Percentiles rank a stretch among this genome's conserved stretches.
phyloP scores from a whole-genome alignment of 306 rosid species.

The Acacia confusa region DNA sequence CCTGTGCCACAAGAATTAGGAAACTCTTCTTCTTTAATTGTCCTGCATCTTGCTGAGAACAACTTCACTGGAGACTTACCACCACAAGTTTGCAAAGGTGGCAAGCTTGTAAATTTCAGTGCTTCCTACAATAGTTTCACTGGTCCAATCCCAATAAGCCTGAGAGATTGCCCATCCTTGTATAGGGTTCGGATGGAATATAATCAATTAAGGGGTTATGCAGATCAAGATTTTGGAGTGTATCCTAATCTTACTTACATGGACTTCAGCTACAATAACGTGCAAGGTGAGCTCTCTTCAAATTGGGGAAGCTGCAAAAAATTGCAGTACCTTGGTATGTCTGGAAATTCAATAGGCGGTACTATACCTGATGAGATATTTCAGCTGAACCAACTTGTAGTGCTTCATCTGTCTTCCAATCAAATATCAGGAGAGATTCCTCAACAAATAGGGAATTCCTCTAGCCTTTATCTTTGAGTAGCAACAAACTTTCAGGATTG shows the following conservation, averaged over 20 bases:
- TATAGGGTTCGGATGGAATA: constrained; percentile 38
- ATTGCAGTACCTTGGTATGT: constrained; percentile 25
- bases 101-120: constrained; percentile 41
- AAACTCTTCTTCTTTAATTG: constrained; percentile 34
- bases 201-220: background rate
- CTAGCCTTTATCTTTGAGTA: constrained; percentile 21
- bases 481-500: constrained; percentile 35
- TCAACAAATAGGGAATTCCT: constrained; percentile 12
- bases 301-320: constrained; percentile 41
- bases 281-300: constrained; percentile 31
- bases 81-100: constrained; percentile 36
- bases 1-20: constrained; percentile 35
- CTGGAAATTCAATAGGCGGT: constrained; percentile 37
- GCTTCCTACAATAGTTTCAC: constrained; percentile 40
- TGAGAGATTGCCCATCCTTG: constrained; percentile 32
- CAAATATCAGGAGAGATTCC: background rate
- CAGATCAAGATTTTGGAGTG: constrained; percentile 11
- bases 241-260: constrained; percentile 14
- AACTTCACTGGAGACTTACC: constrained; percentile 42
- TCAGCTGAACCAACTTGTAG: background rate
- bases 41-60: constrained; percentile 42
- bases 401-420: background rate
- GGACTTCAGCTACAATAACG: background rate
- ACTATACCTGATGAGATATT: background rate
- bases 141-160: constrained; percentile 41